Evolutionary conservation across 2,329 filamentous ascomycete species (phyloP), one percentile per base, ranked within the genome.

Genomic region (Botryotinia narcissicola): DNA sequence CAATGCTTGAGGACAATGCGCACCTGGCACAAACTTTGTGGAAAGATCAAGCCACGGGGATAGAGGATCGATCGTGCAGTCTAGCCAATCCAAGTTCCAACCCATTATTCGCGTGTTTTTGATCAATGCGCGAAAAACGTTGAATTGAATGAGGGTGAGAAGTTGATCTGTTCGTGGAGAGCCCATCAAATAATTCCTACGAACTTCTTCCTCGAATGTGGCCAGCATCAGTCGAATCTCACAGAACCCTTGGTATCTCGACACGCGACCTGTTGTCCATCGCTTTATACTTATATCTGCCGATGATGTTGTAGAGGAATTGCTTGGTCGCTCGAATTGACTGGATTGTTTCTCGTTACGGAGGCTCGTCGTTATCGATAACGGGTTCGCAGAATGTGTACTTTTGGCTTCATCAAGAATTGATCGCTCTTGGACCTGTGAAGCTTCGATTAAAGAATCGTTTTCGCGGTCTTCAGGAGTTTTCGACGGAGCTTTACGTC

Each of bases 81-180:
- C 57, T 9, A 63, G 18, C 57, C 69, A 71, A 12, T 71, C 54
- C 32, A 32, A 63, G 8, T 48, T 51, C 57, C 32, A 62, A 32
- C 67, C 54, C 3, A 59, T n/a, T 44, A 12, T 60, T n/a, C n/a
- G 67, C 71, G 81, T 81, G 78, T 84, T 84, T 75, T 79, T 78
- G 62, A 78, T 78, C 44, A 81, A 60, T 60, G 81, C 83, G 68
- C 83, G 83, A 70, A 84, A 79, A 74, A 80, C 80, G 75, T 84
- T 84, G 76, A 78, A 83, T 60, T 59, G 67, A n/a, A 59, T 44
- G 37, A 68, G 46, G 32, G 64, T 54, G 32, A 68, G 46, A 42
- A 68, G 64, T 68, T 68, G 64, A 40, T 68, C 64, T 20, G 46
- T 40, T 68, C 46, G 44, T 40, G 46, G 46, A 29, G 64, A 68